These are phyloP conservation scores for Leishmania major DNA, from an alignment of 208 protist species.

Conservation along the genomic window DNA sequence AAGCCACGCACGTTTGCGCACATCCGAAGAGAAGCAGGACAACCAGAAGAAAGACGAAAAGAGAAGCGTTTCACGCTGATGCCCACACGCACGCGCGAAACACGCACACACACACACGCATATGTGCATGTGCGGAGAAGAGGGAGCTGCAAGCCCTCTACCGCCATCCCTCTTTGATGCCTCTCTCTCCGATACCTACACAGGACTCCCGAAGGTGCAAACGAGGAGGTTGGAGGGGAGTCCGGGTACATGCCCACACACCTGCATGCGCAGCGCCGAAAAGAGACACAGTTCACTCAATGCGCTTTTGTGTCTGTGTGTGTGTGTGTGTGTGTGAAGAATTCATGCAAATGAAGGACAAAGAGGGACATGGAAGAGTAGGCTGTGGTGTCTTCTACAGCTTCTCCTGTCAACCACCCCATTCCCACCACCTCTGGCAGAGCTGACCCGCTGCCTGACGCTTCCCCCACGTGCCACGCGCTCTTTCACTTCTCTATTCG, in stretches of 20 bases:
- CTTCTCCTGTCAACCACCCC: neutral
- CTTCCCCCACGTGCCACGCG: neutral
- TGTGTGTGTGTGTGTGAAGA: neutral
- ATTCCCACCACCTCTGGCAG: neutral
- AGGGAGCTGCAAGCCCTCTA: neutral
- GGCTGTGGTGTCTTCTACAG: neutral
- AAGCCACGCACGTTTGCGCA: neutral
- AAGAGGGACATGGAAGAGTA: neutral
- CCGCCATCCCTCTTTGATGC: neutral
- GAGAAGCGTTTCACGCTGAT: neutral
- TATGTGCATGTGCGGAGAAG: neutral
- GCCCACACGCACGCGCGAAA: conserved; percentile 5
- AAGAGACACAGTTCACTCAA: neutral
- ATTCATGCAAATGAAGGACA: neutral
- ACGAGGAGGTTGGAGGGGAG: neutral
- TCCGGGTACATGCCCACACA: neutral
- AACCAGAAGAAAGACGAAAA: neutral
- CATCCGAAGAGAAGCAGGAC: neutral
- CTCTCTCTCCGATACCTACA: neutral
- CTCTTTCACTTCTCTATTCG: neutral
- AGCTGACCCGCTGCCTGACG: neutral
- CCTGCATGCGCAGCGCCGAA: neutral
- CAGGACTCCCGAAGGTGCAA: neutral
- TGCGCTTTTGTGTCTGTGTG: neutral
- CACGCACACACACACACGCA: neutral